phyloP scores from a whole-genome alignment of 2,329 filamentous ascomycete genomes.

The Colletotrichum sp. region DNA sequence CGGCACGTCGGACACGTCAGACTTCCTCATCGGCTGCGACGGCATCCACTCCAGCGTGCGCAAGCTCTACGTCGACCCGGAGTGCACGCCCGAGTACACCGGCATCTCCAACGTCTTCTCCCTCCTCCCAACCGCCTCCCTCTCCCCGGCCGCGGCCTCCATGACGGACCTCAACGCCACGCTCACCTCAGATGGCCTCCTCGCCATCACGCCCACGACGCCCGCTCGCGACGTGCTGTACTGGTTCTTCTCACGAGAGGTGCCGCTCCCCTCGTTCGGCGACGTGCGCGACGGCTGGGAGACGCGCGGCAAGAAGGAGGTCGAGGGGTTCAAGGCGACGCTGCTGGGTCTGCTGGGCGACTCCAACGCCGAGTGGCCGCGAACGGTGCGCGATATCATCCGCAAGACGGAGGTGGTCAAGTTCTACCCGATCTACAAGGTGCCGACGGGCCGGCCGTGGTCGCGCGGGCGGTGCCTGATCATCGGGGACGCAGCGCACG shows the following conservation, averaged over 20 bases:
- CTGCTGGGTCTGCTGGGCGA: slow-evolving; percentile 25
- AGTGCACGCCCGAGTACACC: slow-evolving; percentile 34
- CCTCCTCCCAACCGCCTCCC: slow-evolving; percentile 25
- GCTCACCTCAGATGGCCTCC: slow-evolving; percentile 32
- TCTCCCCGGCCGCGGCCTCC: background rate
- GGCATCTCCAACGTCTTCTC: slow-evolving; percentile 30
- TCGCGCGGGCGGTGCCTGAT: slow-evolving; percentile 47
- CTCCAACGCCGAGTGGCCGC: slow-evolving; percentile 28
- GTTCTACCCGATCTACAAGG: slow-evolving; percentile 40
- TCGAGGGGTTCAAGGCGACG: slow-evolving; percentile 32
- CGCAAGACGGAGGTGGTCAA: slow-evolving; percentile 27
- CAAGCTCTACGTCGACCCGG: slow-evolving; percentile 29
- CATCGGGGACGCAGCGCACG: slow-evolving; percentile 63
- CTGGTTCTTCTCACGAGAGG: slow-evolving; percentile 35
- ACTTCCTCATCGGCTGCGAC: slow-evolving; percentile 42
- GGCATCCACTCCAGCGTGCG: slow-evolving; percentile 43
- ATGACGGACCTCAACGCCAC: slow-evolving; percentile 31
- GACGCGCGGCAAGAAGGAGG: slow-evolving; percentile 30
- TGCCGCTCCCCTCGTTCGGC: slow-evolving; percentile 28
- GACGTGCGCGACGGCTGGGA: slow-evolving; percentile 36
- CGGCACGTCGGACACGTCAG: slow-evolving; percentile 39
- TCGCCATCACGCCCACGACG: slow-evolving; percentile 30
- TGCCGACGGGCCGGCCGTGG: slow-evolving; percentile 37
- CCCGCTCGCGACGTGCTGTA: slow-evolving; percentile 27
- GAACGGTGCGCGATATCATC: slow-evolving; percentile 22